Evolutionary conservation across 2,329 filamentous ascomycete species (phyloP), one percentile per base, ranked within the genome.

Genomic region (Penicillium freii): DNA sequence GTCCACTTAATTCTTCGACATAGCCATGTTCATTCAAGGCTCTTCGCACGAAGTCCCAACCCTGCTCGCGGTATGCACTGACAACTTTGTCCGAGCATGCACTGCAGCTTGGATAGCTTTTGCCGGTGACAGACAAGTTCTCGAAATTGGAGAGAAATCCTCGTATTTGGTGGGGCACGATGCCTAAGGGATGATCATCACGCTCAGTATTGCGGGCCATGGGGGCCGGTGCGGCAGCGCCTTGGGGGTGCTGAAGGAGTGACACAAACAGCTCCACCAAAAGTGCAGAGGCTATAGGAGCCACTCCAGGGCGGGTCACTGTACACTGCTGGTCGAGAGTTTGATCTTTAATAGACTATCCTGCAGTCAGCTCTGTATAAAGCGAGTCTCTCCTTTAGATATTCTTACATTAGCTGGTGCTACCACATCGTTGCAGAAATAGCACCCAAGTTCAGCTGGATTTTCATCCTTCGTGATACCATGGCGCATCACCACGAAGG

Each of bases 241-340:
- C 75, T 23, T 81, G 78, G 0, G 92, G 92, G 70, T 96, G 93
- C 71, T 99, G 94, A 10, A 97, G 80, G 36, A 97, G 78, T 57
- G 90, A 95, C 10, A 92, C 87, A 29, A 99, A 82, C 5, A 97
- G 82, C 74, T 99, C 94, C 47, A 97, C 93, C 6, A 97, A 82
- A 34, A 96, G 82, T 2, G 91, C 91, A 2, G 94, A 97, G 8
- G 94, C 94, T 56, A 97, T 94, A 10, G 92, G 88, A 15, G 94
- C 93, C 36, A 96, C 87, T 17, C 94, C 94, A 0, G 94, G 94
- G 10, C 94, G 86, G 3, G 94, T 99, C 21, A 99, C 94, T 0
- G 94, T 99, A 75, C 94, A 99, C 76, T 97, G 94, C 73, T 99
- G 94, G 72, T 99, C 94, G 11, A 99, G 86, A 0, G 94, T 97